These are phyloP conservation scores for Sechiopsis laciniata DNA, from an alignment of 306 rosid species.

Conservation along the genomic window DNA sequence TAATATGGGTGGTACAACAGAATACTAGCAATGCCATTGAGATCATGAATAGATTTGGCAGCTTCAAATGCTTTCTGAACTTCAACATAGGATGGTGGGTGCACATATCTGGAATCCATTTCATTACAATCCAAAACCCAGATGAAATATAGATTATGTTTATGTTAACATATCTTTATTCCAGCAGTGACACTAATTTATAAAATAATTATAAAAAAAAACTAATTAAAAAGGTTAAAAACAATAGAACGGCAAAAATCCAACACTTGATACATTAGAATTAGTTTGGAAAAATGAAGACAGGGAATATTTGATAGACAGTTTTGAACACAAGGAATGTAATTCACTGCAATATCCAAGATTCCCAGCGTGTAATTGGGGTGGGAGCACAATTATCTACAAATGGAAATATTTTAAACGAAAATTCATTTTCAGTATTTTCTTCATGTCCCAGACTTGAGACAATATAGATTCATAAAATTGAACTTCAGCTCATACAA, in stretches of 20 bases:
- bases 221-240: background rate
- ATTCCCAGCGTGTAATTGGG: background rate
- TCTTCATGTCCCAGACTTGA: background rate
- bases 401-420: background rate
- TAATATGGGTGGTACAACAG: constrained; percentile 68
- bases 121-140: background rate
- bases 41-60: constrained; percentile 77
- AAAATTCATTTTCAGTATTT: background rate
- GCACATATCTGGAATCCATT: constrained; percentile 48
- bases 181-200: background rate
- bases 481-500: background rate
- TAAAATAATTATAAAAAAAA: constrained; percentile 1
- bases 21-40: constrained; percentile 62
- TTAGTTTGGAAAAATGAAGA: background rate
- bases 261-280: background rate
- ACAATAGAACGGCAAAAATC: background rate
- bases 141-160: background rate
- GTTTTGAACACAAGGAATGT: constrained; percentile 6
- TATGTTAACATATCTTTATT: background rate
- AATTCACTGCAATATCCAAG: background rate
- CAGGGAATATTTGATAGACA: background rate
- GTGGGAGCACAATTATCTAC: background rate
- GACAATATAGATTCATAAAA: constrained; percentile 2
- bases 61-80: constrained; percentile 76
- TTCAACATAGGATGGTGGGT: constrained; percentile 52